Conservation (phyloP, 495 filamentous ascomycete species). For the Hypoxylon subgilvum region DNA sequence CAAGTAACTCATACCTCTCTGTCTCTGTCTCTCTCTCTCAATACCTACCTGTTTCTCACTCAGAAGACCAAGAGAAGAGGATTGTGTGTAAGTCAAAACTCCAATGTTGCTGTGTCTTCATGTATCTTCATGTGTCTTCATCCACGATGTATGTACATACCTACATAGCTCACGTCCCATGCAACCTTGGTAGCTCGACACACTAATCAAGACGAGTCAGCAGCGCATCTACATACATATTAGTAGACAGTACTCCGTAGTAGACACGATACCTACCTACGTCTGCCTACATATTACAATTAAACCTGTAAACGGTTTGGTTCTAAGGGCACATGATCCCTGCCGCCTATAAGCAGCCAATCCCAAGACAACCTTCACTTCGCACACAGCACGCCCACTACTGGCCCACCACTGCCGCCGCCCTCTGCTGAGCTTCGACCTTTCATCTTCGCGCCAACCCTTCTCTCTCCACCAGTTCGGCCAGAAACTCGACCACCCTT, state of each 20-base stretch:
- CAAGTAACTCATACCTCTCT: constrained; percentile 30
- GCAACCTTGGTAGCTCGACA: constrained; percentile 2
- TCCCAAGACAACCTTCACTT: constrained; percentile 26
- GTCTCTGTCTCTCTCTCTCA: no score
- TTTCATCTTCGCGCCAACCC: constrained; percentile 25
- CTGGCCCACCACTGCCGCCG: constrained; percentile 37
- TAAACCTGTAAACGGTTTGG: constrained; percentile 28
- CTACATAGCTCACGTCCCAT: background rate
- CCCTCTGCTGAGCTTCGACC: constrained; percentile 26
- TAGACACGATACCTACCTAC: background rate
- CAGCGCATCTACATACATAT: background rate
- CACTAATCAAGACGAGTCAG: constrained; percentile 26
- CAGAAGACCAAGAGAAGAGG: no score
- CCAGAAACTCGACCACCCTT: constrained; percentile 24
- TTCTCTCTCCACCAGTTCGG: constrained; percentile 18
- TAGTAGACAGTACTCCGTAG: no score
- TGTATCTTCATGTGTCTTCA: background rate
- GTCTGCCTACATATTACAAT: constrained; percentile 10
- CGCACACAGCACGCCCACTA: constrained; percentile 25
- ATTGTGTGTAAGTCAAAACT: constrained; percentile 16
- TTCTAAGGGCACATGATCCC: constrained; percentile 37
- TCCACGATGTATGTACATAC: background rate
- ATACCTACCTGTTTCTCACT: no score
- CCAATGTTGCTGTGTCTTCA: background rate
- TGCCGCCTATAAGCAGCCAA: constrained; percentile 27